Evolutionary conservation across 345 rosid species (phyloP).

Genomic region (Bruguiera parviflora): DNA sequence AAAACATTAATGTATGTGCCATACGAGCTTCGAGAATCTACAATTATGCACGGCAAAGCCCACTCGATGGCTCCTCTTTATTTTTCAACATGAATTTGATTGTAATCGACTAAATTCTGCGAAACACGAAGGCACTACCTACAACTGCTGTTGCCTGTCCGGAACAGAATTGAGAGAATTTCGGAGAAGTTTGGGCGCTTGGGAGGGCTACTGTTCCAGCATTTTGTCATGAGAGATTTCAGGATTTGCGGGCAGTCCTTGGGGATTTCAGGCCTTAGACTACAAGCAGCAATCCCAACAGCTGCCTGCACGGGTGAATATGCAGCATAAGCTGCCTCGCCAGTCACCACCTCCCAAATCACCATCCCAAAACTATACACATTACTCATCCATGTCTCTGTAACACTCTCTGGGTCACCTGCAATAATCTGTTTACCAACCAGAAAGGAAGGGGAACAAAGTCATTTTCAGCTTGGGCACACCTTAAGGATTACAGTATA

Average conservation of each 20-base stretch:
- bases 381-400: constrained; percentile 98
- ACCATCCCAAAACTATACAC: constrained; percentile 95
- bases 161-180: constrained; percentile 49
- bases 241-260: constrained; percentile 82
- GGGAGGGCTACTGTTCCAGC: constrained; percentile 79
- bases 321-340: constrained; percentile 81
- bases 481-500: background rate
- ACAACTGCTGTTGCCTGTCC: constrained; percentile 36
- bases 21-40: constrained; percentile 17
- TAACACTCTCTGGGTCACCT: constrained; percentile 85
- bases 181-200: constrained; percentile 81
- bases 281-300: constrained; percentile 94
- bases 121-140: constrained; percentile 30
- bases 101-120: background rate
- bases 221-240: constrained; percentile 66
- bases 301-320: constrained; percentile 97
- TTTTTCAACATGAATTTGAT: background rate
- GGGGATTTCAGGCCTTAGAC: constrained; percentile 88
- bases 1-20: constrained; percentile 13
- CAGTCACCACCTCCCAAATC: constrained; percentile 92
- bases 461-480: background rate
- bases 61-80: background rate
- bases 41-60: constrained; percentile 7
- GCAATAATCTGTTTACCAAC: constrained; percentile 71
- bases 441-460: constrained; percentile 3